phyloP scores from a whole-genome alignment of 2,329 filamentous ascomycete species.

The Colletotrichum sp. region DNA sequence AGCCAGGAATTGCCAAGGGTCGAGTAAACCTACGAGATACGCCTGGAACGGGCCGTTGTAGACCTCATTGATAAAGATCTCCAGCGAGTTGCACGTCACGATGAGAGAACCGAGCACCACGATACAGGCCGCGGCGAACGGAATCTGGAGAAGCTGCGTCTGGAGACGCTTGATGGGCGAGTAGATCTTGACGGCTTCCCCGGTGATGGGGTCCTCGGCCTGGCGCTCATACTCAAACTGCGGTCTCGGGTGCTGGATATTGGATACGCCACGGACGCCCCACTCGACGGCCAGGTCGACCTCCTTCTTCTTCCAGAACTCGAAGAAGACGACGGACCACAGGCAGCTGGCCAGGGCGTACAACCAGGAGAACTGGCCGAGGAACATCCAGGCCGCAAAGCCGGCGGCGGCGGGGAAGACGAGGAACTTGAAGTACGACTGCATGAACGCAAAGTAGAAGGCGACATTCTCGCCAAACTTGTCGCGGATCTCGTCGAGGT shows the following conservation, averaged over 20 bases:
- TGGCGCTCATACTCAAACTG: slow-evolving; percentile 83
- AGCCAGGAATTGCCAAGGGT: slow-evolving; percentile 10
- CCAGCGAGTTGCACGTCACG: slow-evolving; percentile 84
- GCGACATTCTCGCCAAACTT: slow-evolving; percentile 84
- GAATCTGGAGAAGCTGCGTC: slow-evolving; percentile 80
- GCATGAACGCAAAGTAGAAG: slow-evolving; percentile 94
- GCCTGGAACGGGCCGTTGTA: slow-evolving; percentile 89
- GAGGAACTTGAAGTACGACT: slow-evolving; percentile 87
- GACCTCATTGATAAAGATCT: slow-evolving; percentile 94
- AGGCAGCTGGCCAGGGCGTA: slow-evolving; percentile 80
- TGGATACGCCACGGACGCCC: slow-evolving; percentile 85
- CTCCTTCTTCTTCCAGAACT: slow-evolving; percentile 96
- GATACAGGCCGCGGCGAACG: slow-evolving; percentile 79
- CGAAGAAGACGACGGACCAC: slow-evolving; percentile 90
- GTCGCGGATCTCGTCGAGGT: slow-evolving; percentile 77
- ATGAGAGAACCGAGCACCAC: slow-evolving; percentile 81
- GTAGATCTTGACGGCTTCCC: slow-evolving; percentile 78
- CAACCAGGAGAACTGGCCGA: slow-evolving; percentile 81
- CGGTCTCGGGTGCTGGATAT: slow-evolving; percentile 76
- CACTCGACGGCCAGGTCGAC: slow-evolving; percentile 84
- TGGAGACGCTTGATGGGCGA: slow-evolving; percentile 75
- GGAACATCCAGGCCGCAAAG: slow-evolving; percentile 76
- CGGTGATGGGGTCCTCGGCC: slow-evolving; percentile 79
- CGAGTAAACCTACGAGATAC: slow-evolving; percentile 66
- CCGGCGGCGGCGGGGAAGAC: slow-evolving; percentile 83